These are phyloP conservation scores for Fusarium sulawesiense DNA, from an alignment of 2,329 filamentous ascomycete species.

Conservation along the genomic window DNA sequence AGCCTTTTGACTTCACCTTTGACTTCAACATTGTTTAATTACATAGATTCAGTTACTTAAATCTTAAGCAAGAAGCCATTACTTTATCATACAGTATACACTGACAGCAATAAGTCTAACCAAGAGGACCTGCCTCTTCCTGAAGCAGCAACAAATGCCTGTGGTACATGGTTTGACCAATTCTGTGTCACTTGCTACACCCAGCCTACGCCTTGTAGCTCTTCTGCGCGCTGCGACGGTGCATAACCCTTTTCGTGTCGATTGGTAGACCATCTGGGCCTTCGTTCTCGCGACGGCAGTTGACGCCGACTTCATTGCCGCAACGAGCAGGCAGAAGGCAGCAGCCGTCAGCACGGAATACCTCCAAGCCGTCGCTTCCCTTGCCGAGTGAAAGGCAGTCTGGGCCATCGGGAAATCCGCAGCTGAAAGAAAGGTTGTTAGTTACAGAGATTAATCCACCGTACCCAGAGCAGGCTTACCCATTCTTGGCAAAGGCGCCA, in stretches of 20 bases:
- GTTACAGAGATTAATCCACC: fast-evolving
- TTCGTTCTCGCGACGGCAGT: conserved; percentile 6
- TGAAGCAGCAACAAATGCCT: fast-evolving
- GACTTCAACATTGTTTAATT: conserved; percentile 12
- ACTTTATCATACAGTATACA: neutral
- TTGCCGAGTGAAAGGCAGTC: neutral
- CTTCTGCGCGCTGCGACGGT: neutral
- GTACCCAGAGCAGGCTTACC: neutral
- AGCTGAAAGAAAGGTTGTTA: neutral
- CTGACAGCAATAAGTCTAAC: neutral
- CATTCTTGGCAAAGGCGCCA: neutral
- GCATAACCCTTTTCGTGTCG: neutral
- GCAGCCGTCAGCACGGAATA: conserved; percentile 1
- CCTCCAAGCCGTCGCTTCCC: neutral
- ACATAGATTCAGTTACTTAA: neutral
- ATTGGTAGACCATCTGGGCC: neutral
- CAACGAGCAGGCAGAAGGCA: neutral
- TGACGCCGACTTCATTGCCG: neutral
- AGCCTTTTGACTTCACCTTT: conserved; percentile 21
- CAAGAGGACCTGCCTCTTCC: neutral
- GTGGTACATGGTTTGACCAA: neutral
- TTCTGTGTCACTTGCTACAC: neutral
- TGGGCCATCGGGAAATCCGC: neutral
- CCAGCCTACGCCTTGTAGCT: neutral
- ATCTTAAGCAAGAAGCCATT: neutral